Conservation (phyloP, 2,329 filamentous ascomycete genomes). For the Penicillium sp. region DNA sequence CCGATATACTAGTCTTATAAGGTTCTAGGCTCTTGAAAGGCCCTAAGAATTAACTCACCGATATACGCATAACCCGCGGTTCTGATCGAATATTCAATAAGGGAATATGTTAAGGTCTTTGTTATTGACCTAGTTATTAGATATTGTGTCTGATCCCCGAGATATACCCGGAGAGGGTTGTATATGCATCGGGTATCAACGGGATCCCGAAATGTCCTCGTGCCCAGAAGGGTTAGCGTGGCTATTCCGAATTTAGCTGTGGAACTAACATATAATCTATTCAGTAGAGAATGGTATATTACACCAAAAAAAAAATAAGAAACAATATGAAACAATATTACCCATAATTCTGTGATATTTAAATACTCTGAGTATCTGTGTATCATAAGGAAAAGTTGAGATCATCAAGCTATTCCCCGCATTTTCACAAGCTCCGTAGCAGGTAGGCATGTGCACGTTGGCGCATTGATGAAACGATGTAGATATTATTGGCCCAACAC, state of each 20-base stretch:
- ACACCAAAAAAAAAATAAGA: neutral
- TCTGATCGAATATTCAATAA: neutral
- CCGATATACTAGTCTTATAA: neutral
- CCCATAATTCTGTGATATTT: too few species aligned
- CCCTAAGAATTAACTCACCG: neutral
- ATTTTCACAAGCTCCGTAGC: constrained; percentile 12
- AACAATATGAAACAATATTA: neutral
- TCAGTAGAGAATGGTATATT: neutral
- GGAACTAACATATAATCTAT: constrained; percentile 9
- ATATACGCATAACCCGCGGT: neutral
- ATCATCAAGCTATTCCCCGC: constrained; percentile 7
- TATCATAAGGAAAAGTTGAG: neutral
- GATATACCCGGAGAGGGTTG: neutral
- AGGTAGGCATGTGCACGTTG: neutral
- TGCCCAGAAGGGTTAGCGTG: constrained; percentile 14
- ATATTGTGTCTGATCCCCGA: neutral
- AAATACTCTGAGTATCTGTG: neutral
- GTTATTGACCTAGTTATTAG: neutral
- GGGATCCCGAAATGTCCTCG: constrained; percentile 21
- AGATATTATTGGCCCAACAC: constrained; percentile 12
- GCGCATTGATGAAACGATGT: constrained; percentile 1
- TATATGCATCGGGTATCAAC: neutral
- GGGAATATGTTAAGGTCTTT: neutral
- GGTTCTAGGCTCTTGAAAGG: neutral
- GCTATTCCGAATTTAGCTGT: constrained; percentile 24